These are phyloP conservation scores for Trichophyton mentagrophytes DNA, from an alignment of 2,329 filamentous ascomycete species.

Conservation along the genomic window DNA sequence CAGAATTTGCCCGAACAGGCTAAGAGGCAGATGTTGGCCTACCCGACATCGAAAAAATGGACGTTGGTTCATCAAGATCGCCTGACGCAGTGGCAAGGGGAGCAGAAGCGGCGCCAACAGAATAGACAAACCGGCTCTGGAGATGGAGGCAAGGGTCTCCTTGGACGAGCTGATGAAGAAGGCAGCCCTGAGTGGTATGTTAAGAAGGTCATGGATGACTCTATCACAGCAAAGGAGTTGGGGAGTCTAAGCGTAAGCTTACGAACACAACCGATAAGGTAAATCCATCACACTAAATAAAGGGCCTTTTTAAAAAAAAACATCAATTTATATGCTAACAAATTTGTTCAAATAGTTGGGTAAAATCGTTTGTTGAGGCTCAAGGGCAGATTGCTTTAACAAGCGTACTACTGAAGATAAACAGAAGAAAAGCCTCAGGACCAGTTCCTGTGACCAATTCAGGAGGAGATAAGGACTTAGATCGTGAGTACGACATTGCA, in stretches of 20 bases:
- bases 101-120: slow-evolving; percentile 74
- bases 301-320: background rate
- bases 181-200: slow-evolving; percentile 98
- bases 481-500: slow-evolving; percentile 90
- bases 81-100: slow-evolving; percentile 82
- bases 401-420: slow-evolving; percentile 85
- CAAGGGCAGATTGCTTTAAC: slow-evolving; percentile 94
- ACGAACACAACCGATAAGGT: slow-evolving; percentile 81
- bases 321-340: slow-evolving; percentile 6
- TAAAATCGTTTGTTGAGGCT: slow-evolving; percentile 89
- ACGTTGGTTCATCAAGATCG: slow-evolving; percentile 91
- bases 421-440: slow-evolving; percentile 66
- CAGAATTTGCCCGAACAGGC: slow-evolving; percentile 94
- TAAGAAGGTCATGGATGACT: slow-evolving; percentile 90
- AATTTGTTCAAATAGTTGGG: slow-evolving; percentile 51
- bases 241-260: slow-evolving; percentile 89
- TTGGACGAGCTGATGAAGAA: slow-evolving; percentile 78
- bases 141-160: slow-evolving; percentile 51
- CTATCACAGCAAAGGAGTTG: slow-evolving; percentile 78
- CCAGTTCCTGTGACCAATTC: slow-evolving; percentile 50
- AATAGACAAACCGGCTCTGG: slow-evolving; percentile 57
- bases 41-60: slow-evolving; percentile 93
- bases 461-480: slow-evolving; percentile 63
- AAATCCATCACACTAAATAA: slow-evolving; percentile 10
- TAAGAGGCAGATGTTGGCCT: slow-evolving; percentile 87